Conservation (phyloP, 2,329 filamentous ascomycete genomes). For the Aspergillus calidoustus region DNA sequence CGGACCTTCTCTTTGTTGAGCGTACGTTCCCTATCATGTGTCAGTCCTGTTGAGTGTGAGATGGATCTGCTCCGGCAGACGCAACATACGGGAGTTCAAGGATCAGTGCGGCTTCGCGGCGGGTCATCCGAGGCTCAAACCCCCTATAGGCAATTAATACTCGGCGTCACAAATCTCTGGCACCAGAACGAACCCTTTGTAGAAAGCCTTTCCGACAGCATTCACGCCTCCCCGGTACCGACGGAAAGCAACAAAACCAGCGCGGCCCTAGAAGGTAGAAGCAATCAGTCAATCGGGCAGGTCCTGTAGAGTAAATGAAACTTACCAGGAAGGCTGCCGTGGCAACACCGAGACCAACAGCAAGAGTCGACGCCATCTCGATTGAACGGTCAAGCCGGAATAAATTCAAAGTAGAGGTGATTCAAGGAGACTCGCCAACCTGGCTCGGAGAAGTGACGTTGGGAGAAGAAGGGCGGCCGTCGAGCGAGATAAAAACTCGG, state of each 20-base stretch:
- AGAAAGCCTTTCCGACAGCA: slow-evolving; percentile 86
- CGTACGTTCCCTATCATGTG: slow-evolving; percentile 71
- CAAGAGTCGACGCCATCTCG: slow-evolving; percentile 50
- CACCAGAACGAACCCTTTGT: slow-evolving; percentile 69
- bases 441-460: slow-evolving; percentile 19
- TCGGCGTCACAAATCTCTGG: background rate
- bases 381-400: slow-evolving; percentile 1
- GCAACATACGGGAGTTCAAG: slow-evolving; percentile 78
- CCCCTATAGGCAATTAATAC: slow-evolving; percentile 53
- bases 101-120: slow-evolving; percentile 87
- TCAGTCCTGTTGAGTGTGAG: slow-evolving; percentile 15
- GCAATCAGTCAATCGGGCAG: slow-evolving; percentile 11
- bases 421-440: slow-evolving; percentile 16
- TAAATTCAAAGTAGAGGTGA: background rate
- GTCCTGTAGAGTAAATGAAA: slow-evolving; percentile 20
- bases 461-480: slow-evolving; percentile 20
- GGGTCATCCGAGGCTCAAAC: slow-evolving; percentile 95
- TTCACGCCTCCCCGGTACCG: slow-evolving; percentile 72
- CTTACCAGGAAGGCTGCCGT: slow-evolving; percentile 78
- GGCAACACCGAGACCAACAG: slow-evolving; percentile 52
- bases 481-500: slow-evolving; percentile 44
- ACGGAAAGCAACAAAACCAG: slow-evolving; percentile 85
- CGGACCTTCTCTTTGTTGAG: slow-evolving; percentile 91
- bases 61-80: background rate
- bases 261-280: slow-evolving; percentile 71